phyloP scores from a whole-genome alignment of 2,329 filamentous ascomycete species.

The Aspergillus hortae region DNA sequence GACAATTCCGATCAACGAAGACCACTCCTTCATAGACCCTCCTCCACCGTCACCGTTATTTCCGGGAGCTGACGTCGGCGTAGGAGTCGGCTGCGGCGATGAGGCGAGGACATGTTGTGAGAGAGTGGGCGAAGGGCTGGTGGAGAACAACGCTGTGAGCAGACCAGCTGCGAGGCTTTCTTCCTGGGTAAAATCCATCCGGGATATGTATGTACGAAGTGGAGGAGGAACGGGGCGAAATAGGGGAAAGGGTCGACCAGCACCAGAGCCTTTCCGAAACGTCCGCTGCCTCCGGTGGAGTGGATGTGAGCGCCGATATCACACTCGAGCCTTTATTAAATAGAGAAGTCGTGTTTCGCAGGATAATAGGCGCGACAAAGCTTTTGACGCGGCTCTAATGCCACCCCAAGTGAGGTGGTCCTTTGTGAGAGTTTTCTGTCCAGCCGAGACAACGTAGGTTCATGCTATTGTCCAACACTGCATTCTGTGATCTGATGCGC shows the following conservation, averaged over 20 bases:
- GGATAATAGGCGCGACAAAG: neutral
- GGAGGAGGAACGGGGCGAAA: constrained; percentile 1
- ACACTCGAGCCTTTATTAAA: too few species aligned
- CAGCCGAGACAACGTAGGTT: constrained; percentile 8
- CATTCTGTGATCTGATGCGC: constrained; percentile 9
- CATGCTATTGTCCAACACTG: constrained; percentile 15
- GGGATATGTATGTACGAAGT: neutral
- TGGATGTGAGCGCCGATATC: neutral
- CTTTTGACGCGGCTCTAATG: neutral
- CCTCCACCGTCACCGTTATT: constrained; percentile 18
- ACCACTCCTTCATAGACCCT: constrained; percentile 57
- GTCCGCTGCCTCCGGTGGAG: constrained; percentile 4
- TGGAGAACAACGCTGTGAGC: constrained; percentile 23
- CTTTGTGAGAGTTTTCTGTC: neutral
- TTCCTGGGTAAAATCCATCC: constrained; percentile 27
- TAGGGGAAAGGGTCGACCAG: neutral
- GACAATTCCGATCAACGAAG: constrained; percentile 88
- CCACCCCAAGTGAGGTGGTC: neutral
- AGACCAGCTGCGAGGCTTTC: constrained; percentile 25
- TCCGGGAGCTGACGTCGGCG: constrained; percentile 13
- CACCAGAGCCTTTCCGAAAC: constrained; percentile 4
- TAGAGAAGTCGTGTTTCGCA: too few species aligned
- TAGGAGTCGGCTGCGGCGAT: constrained; percentile 12
- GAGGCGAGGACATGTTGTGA: constrained; percentile 12
- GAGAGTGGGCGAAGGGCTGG: constrained; percentile 19